These are phyloP conservation scores for Lipomyces chichibuensis DNA, from an alignment of 805 yeast genomes.

Conservation along the genomic window DNA sequence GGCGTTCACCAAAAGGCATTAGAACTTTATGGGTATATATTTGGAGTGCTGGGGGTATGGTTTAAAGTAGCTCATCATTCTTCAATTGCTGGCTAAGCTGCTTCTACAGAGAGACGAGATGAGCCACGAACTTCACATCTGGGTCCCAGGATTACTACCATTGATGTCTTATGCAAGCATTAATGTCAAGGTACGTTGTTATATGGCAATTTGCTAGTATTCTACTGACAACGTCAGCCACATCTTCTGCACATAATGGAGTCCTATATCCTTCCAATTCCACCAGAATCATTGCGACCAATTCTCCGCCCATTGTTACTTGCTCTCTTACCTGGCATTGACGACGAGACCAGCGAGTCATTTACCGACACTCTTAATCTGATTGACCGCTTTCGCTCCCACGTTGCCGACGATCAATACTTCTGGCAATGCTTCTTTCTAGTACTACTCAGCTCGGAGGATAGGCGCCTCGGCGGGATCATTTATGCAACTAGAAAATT, in stretches of 20 bases:
- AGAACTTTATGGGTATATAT: constrained; percentile 71
- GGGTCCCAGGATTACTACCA: constrained; percentile 95
- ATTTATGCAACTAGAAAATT: constrained; percentile 69
- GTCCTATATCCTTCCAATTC: constrained; percentile 56
- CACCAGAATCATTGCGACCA: constrained; percentile 54
- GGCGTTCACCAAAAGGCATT: constrained; percentile 93
- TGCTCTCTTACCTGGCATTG: constrained; percentile 82
- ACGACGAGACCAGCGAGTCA: constrained; percentile 87
- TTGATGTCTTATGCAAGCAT: constrained; percentile 85
- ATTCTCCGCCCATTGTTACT: constrained; percentile 71
- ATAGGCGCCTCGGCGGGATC: constrained; percentile 80
- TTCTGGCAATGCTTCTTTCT: constrained; percentile 87
- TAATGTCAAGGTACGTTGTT: constrained; percentile 59
- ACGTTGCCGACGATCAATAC: constrained; percentile 65
- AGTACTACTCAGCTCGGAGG: constrained; percentile 75
- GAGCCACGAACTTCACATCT: constrained; percentile 61
- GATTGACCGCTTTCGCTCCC: constrained; percentile 60
- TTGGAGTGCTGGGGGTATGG: constrained; percentile 50
- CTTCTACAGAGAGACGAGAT: constrained; percentile 42
- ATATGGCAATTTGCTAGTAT: neutral
- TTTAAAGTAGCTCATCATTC: neutral
- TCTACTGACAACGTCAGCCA: constrained; percentile 47
- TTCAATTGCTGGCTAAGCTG: neutral
- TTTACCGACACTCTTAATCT: constrained; percentile 63
- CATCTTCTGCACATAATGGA: constrained; percentile 66